These are phyloP conservation scores for Albatrellus ellisii DNA, from an alignment of 768 basidiomycete genomes.

Conservation along the genomic window DNA sequence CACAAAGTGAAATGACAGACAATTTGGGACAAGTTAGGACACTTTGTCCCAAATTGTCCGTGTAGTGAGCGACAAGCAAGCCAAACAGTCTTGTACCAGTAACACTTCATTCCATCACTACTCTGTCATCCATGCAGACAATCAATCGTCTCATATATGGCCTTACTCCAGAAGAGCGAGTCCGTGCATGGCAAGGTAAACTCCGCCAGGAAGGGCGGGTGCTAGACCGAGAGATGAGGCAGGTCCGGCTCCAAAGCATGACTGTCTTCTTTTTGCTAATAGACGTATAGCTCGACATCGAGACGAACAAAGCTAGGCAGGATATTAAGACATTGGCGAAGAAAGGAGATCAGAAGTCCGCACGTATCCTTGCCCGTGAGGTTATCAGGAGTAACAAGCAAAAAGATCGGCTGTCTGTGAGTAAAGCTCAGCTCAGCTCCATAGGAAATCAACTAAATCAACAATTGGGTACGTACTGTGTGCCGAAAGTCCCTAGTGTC, in stretches of 20 bases:
- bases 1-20: no score
- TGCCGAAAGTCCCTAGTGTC: not conserved
- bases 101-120: no score
- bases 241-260: constrained; percentile 42
- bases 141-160: constrained; percentile 94
- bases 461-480: constrained; percentile 66
- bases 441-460: constrained; percentile 83
- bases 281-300: constrained; percentile 55
- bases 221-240: constrained; percentile 89
- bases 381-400: constrained; percentile 94
- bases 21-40: no score
- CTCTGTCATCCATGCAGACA: constrained; percentile 43
- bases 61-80: no score
- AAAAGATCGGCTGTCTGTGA: constrained; percentile 81
- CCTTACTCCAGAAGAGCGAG: constrained; percentile 89
- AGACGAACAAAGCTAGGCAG: constrained; percentile 65
- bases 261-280: constrained; percentile 10
- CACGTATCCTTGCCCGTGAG: constrained; percentile 84
- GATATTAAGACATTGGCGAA: constrained; percentile 81
- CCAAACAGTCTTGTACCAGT: no score
- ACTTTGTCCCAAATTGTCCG: no score
- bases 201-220: constrained; percentile 70
- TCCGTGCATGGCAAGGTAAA: constrained; percentile 84
- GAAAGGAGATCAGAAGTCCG: constrained; percentile 88
- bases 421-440: constrained; percentile 86